Conservation (phyloP, 2,329 filamentous ascomycete species). For the Amylocarpus encephaloides region DNA sequence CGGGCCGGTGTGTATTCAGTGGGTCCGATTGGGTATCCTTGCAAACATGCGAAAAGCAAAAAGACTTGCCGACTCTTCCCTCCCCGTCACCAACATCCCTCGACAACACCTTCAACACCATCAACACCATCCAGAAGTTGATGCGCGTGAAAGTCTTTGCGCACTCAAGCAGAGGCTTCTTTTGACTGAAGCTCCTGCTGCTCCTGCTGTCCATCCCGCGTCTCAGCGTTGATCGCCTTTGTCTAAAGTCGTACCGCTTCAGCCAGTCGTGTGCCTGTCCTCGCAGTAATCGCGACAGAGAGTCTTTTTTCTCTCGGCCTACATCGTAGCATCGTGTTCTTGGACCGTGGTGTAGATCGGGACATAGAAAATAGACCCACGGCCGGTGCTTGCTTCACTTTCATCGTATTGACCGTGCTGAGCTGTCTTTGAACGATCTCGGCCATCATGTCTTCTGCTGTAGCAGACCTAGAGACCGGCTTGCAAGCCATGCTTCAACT, state of each 20-base stretch:
- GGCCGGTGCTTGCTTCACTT: slow-evolving; percentile 2
- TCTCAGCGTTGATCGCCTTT: not conserved
- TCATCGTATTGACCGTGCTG: slow-evolving; percentile 2
- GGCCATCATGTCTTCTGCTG: slow-evolving; percentile 64
- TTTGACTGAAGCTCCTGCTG: no score
- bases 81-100: no score
- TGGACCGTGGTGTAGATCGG: slow-evolving; percentile 14
- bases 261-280: slow-evolving; percentile 4
- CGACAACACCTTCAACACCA: no score
- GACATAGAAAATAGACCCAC: slow-evolving; percentile 21
- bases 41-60: no score
- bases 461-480: slow-evolving; percentile 84
- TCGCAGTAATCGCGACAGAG: slow-evolving; percentile 24
- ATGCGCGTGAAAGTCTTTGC: no score
- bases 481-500: slow-evolving; percentile 86
- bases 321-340: slow-evolving; percentile 25
- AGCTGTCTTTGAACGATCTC: slow-evolving; percentile 9
- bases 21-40: no score
- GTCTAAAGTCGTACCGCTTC: not conserved
- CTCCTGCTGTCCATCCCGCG: not conserved
- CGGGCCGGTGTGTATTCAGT: no score
- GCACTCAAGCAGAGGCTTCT: no score
- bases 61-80: no score
- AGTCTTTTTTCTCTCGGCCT: slow-evolving; percentile 15
- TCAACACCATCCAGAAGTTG: no score